Base-by-base conservation (phyloP, 331 rosid species). In the Pyracantha coccinea region DNA sequence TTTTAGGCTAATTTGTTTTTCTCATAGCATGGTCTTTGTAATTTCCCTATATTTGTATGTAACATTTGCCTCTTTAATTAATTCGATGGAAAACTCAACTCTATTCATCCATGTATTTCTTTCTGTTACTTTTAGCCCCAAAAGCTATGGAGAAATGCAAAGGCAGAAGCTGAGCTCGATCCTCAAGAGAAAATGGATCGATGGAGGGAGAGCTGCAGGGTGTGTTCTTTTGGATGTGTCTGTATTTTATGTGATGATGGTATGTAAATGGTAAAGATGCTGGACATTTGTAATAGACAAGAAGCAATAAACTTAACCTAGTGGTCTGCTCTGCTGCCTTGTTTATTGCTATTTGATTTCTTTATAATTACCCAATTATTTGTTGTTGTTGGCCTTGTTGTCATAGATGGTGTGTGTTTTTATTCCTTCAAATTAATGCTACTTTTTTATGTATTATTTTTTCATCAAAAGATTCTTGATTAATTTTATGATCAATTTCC, bases 91-190 rank as follows among this genome's bases (percentile, higher is more conserved):
- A 53, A 53, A 53, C 20, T 7, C 20, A 53, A 19, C 58, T 53
- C 4, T 53, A 53, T 25, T 47, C 5, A 25, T 47, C 41, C 41
- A 6, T 27, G 4, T 47, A 33, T 21, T 31, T 68, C 13, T 53
- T 68, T 68, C 11, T 2, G 45, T 54, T 63, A 47, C 55, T 85
- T 88, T 75, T 93, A 94, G 99, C 99, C 32, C 99, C 99, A 77
- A 90, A 92, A 80, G 99, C 99, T 69, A 88, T 94, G 99, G 97
- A 94, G 83, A 94, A 94, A 88, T 92, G 99, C 97, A 94, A 90
- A 85, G 89, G 81, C 91, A 89, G 99, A 87, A 88, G 96, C 97
- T 94, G 88, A 84, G 38, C 23, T 53, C 50, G 31, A 53, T 41
- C 68, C 57, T 16, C 57, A 13, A 17, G 11, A 31, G 35, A 3